Evolutionary conservation across 2,329 filamentous ascomycete genomes (phyloP).

Genomic region (Trichothecium sympodiale): DNA sequence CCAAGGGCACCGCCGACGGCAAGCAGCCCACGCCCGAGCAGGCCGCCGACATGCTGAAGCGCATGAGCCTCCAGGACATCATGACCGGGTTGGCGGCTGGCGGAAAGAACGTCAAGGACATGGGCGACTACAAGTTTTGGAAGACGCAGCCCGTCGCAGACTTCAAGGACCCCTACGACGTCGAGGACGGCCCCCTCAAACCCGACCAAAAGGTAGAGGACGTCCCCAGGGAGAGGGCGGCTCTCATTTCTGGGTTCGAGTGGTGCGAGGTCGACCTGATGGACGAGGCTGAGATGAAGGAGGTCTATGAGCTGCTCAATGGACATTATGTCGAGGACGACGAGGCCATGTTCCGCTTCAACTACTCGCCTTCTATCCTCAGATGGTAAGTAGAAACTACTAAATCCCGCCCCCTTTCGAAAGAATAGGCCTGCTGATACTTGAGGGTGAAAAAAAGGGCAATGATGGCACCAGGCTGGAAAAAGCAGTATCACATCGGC

Average conservation of each 20-base stretch:
- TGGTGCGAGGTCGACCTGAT: slow-evolving; percentile 87
- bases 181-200: slow-evolving; percentile 76
- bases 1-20: slow-evolving; percentile 20
- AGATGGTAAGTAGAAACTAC: slow-evolving; percentile 66
- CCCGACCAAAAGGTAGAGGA: slow-evolving; percentile 60
- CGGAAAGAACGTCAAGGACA: slow-evolving; percentile 88
- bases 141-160: slow-evolving; percentile 89
- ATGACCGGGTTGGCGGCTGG: slow-evolving; percentile 65
- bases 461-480: slow-evolving; percentile 89
- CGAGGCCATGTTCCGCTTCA: slow-evolving; percentile 95
- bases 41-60: slow-evolving; percentile 43
- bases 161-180: slow-evolving; percentile 49
- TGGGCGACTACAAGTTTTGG: slow-evolving; percentile 98
- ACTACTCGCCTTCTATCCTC: slow-evolving; percentile 81
- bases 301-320: slow-evolving; percentile 84
- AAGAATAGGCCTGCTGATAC: background rate
- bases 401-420: no score
- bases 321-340: slow-evolving; percentile 97
- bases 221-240: slow-evolving; percentile 65
- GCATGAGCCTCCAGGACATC: slow-evolving; percentile 58
- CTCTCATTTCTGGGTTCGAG: slow-evolving; percentile 75
- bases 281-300: slow-evolving; percentile 66
- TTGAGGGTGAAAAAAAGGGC: slow-evolving; percentile 62
- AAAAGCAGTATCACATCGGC: slow-evolving; percentile 87
- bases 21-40: slow-evolving; percentile 26